phyloP scores from a whole-genome alignment of 352 stramenopile genomes.

The Phytophthora agathidicida region DNA sequence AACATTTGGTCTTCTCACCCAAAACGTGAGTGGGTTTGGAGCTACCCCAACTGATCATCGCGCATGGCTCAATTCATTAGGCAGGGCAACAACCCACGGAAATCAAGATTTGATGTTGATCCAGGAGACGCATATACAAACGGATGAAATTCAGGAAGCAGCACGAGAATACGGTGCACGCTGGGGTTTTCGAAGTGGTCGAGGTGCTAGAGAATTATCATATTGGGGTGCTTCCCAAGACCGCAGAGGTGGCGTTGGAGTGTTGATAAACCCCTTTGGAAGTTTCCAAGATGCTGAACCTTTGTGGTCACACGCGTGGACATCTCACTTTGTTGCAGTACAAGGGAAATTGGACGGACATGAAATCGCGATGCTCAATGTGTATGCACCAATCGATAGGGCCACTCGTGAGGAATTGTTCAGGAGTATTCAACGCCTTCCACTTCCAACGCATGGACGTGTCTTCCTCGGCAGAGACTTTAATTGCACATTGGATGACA shows the following conservation, averaged over 20 bases:
- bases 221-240: background rate
- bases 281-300: background rate
- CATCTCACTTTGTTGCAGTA: background rate
- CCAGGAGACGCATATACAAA: background rate
- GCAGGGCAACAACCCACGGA: too few species aligned
- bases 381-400: background rate
- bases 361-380: background rate
- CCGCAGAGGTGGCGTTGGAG: background rate
- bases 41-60: too few species aligned
- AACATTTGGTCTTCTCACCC: too few species aligned
- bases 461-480: too few species aligned
- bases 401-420: background rate
- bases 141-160: background rate
- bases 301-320: background rate
- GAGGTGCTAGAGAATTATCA: background rate
- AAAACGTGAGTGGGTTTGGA: too few species aligned
- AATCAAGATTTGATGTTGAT: background rate
- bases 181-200: background rate
- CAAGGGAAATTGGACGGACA: background rate
- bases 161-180: background rate
- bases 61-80: too few species aligned
- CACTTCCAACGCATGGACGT: too few species aligned
- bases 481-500: too few species aligned
- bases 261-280: background rate
- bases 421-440: too few species aligned